These are phyloP conservation scores for Chlorella variabilis DNA, from an alignment of 163 green algal species.

Conservation along the genomic window DNA sequence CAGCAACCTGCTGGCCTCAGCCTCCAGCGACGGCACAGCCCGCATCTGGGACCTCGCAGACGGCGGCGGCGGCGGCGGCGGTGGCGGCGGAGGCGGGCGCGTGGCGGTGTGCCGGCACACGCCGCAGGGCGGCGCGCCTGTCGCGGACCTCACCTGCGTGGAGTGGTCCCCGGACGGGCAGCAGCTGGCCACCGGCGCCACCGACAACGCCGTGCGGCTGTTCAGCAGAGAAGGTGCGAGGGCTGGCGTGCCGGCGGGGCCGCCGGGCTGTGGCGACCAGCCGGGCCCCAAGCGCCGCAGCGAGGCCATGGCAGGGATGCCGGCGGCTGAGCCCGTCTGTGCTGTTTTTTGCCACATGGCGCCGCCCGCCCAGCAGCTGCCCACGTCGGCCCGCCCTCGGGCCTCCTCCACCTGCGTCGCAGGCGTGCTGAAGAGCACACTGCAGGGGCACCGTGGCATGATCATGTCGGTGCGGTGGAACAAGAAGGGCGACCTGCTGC, in stretches of 20 bases:
- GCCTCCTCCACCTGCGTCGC: too few relatives aligned
- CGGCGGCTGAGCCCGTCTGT: too few relatives aligned
- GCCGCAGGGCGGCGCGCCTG: constrained; percentile 49
- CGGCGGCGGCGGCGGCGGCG: constrained; percentile 21
- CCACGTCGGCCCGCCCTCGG: too few relatives aligned
- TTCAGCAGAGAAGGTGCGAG: constrained; percentile 44
- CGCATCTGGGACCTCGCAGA: constrained; percentile 83
- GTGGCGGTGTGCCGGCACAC: constrained; percentile 28
- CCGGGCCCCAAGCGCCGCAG: too few relatives aligned
- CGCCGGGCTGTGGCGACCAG: too few relatives aligned
- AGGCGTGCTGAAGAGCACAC: constrained; percentile 23
- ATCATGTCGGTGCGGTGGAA: constrained; percentile 77
- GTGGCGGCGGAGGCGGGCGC: too few relatives aligned
- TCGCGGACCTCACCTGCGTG: constrained; percentile 90
- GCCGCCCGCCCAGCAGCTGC: too few relatives aligned
- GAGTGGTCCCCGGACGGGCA: constrained; percentile 89
- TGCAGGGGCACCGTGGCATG: constrained; percentile 18
- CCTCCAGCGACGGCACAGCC: constrained; percentile 76
- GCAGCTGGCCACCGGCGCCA: constrained; percentile 87
- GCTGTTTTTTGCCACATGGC: too few relatives aligned
- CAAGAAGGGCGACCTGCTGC: constrained; percentile 81
- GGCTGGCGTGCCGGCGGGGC: not conserved
- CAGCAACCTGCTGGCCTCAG: constrained; percentile 78
- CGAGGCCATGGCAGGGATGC: too few relatives aligned
- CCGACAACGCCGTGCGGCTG: constrained; percentile 67